A percentile compares a stretch with the other conserved stretches of the same genome.
These are phyloP conservation scores for Puccinia polysora DNA, from an alignment of 1,284 basidiomycete species.

Conservation along the genomic window DNA sequence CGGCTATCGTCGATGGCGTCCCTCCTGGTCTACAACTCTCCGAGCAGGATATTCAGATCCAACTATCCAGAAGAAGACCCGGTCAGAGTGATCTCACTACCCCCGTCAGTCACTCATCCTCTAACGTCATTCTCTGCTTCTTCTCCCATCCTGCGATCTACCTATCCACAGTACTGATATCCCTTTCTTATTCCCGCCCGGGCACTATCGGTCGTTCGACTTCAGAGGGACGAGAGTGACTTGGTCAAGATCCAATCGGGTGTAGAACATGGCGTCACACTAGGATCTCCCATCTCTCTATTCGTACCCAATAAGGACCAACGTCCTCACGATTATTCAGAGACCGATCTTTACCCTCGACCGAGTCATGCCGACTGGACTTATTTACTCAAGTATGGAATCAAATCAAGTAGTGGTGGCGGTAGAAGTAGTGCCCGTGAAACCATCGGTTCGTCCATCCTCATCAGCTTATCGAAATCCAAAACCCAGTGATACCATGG, in stretches of 20 bases:
- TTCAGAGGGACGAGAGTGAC: slow-evolving; percentile 85
- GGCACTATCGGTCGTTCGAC: too few relatives aligned
- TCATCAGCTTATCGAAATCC: neutral
- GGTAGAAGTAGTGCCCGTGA: slow-evolving; percentile 91
- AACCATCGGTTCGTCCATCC: slow-evolving; percentile 71
- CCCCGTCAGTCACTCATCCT: slow-evolving; percentile 55
- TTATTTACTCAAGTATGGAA: slow-evolving; percentile 93
- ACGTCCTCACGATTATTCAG: slow-evolving; percentile 90
- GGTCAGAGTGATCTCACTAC: slow-evolving; percentile 97
- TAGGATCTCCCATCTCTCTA: slow-evolving; percentile 94
- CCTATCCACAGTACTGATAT: neutral
- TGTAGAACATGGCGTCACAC: slow-evolving; percentile 84
- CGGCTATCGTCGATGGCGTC: slow-evolving; percentile 94
- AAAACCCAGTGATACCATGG: neutral
- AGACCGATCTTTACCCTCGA: slow-evolving; percentile 83
- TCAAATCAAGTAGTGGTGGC: slow-evolving; percentile 95
- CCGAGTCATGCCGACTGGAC: slow-evolving; percentile 98
- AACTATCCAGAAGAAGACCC: slow-evolving; percentile 84
- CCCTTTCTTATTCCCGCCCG: neutral
- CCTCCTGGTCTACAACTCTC: slow-evolving; percentile 86
- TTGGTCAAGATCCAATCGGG: slow-evolving; percentile 90
- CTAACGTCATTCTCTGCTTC: neutral
- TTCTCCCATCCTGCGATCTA: neutral
- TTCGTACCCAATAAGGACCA: slow-evolving; percentile 98
- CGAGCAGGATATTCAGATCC: slow-evolving; percentile 79